Percentiles rank a stretch among this genome's conserved stretches.
phyloP scores from a whole-genome alignment of 139 green algal genomes.

The Coelastrella sp. region DNA sequence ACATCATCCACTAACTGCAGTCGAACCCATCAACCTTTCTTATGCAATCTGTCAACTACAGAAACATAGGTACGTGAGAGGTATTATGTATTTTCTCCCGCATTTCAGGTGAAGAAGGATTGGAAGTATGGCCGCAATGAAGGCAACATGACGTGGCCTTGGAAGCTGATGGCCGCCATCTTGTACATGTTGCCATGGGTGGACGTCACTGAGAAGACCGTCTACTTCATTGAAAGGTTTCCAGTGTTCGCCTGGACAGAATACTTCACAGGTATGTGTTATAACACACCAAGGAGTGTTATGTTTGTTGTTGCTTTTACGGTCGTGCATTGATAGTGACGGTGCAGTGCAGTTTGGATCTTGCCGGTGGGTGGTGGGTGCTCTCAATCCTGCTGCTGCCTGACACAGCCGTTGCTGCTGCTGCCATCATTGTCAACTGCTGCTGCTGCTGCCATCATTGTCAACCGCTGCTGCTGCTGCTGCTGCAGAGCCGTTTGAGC shows the following conservation, averaged over 20 bases:
- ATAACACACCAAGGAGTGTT: not conserved
- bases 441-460: no score
- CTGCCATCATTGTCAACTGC: no score
- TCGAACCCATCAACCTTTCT: no score
- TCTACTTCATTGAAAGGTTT: slow-evolving; percentile 77
- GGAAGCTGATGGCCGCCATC: slow-evolving; percentile 62
- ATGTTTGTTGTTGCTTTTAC: not conserved
- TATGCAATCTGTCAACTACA: no score
- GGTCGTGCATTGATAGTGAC: no score
- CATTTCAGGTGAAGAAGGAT: slow-evolving; percentile 64
- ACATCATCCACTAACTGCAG: no score
- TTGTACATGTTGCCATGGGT: slow-evolving; percentile 71
- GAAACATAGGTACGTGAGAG: no score
- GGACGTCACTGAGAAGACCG: slow-evolving; percentile 74
- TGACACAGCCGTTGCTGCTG: no score
- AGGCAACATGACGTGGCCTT: slow-evolving; percentile 67
- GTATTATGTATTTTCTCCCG: not conserved
- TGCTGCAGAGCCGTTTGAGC: slow-evolving; percentile 70
- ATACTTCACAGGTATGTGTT: slow-evolving; percentile 68
- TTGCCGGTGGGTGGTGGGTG: no score
- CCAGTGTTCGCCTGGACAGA: slow-evolving; percentile 69
- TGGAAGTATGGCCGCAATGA: slow-evolving; percentile 78
- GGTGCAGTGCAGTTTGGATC: no score
- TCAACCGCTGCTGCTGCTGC: not conserved
- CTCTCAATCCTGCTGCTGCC: no score